phyloP scores from a whole-genome alignment of 345 rosid species.

The Salix arbutifolia region DNA sequence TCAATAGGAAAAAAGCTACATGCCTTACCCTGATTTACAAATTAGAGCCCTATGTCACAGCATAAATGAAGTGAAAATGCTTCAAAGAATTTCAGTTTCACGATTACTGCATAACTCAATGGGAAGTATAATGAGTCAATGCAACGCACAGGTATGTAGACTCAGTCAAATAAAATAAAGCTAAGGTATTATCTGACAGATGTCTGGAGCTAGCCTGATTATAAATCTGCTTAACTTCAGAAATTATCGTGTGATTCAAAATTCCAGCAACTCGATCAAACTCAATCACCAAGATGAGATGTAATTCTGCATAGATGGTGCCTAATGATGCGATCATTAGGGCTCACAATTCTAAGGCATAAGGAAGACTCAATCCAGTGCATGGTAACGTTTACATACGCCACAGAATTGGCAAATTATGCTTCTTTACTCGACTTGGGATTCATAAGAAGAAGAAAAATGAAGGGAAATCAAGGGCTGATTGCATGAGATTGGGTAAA shows the following conservation, averaged over 20 bases:
- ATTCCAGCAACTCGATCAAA: background rate
- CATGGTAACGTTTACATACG: background rate
- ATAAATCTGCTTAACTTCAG: background rate
- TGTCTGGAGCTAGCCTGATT: background rate
- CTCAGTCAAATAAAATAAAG: background rate
- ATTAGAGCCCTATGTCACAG: background rate
- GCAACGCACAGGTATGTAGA: background rate
- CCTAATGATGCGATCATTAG: background rate
- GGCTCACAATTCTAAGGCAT: background rate
- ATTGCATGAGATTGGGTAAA: background rate
- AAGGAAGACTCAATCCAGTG: background rate
- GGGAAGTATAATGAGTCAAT: background rate
- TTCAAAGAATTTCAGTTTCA: background rate
- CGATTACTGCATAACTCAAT: background rate
- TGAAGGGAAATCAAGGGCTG: background rate
- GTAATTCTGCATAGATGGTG: background rate
- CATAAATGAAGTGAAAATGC: background rate
- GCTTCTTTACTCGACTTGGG: background rate
- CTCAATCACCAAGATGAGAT: background rate
- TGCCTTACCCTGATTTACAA: background rate
- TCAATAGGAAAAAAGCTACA: no score
- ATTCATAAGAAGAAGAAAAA: background rate
- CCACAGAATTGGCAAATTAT: background rate
- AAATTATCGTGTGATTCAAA: background rate
- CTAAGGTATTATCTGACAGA: background rate